Conservation (phyloP, 176 grass and related monocot species). For the Lolium perenne region DNA sequence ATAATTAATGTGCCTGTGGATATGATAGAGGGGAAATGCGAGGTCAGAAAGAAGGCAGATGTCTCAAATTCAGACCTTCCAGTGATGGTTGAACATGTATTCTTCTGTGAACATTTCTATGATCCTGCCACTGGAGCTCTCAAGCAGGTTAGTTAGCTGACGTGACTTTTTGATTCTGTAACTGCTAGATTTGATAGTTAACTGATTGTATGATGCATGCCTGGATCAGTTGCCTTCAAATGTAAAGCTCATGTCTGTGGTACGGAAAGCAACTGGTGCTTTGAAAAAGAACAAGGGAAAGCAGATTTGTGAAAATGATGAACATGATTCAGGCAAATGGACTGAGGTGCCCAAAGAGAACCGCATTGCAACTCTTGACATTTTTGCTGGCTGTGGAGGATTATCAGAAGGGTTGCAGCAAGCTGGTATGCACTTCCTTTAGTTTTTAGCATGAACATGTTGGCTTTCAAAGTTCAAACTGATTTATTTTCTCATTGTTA, state of each 20-base stretch:
- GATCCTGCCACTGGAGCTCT: conserved; percentile 81
- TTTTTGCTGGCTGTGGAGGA: conserved; percentile 98
- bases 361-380: conserved; percentile 85
- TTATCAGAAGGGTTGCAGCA: conserved; percentile 95
- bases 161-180: conserved; percentile 37
- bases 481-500: conserved; percentile 29
- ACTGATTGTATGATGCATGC: conserved; percentile 46
- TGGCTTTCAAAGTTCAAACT: not conserved
- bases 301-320: conserved; percentile 66
- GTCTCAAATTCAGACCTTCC: conserved; percentile 69
- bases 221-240: conserved; percentile 73
- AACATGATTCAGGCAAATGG: conserved; percentile 60
- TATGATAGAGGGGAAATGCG: conserved; percentile 91
- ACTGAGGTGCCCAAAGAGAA: conserved; percentile 63
- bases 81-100: conserved; percentile 82
- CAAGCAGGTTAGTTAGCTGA: conserved; percentile 74
- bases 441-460: conserved; percentile 24
- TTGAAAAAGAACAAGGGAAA: conserved; percentile 92
- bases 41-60: conserved; percentile 83
- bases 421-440: conserved; percentile 66
- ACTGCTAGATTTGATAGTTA: conserved; percentile 30
- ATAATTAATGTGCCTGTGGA: conserved; percentile 73
- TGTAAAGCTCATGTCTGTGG: conserved; percentile 60
- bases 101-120: conserved; percentile 96
- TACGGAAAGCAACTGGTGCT: conserved; percentile 48